Evolutionary conservation across 805 yeast genomes (phyloP), one percentile per base, ranked within the genome.

Genomic region (Dipodascus geniculatus): DNA sequence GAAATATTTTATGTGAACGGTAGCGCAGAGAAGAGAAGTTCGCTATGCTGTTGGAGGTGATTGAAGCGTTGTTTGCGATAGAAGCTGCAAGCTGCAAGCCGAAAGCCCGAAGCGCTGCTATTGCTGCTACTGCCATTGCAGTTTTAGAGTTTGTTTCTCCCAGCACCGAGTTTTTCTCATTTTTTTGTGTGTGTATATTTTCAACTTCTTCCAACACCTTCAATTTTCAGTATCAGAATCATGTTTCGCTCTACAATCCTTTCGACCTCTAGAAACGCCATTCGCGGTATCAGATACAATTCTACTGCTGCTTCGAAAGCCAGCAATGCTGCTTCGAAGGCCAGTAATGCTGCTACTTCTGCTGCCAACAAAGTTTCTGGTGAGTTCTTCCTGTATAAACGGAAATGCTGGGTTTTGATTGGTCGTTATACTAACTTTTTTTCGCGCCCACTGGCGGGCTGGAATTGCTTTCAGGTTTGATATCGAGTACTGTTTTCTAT

Each of bases 401-500:
- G 33, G 16, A 22, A 38, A 50, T 35, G 23, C 44, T 31, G 47
- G 8, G 31, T 38, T 44, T 14, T 19, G 38, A 31, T 19, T 31
- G 22, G 35, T n/a, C 23, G 16, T 8, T 35, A 22, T 38, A 42
- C 49, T 22, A 47, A 47, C 31, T 20, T 42, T 8, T n/a, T 44
- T 28, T 38, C 28, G n/a, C n/a, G n/a, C n/a, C n/a, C n/a, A n/a
- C n/a, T n/a, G n/a, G n/a, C n/a, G n/a, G n/a, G n/a, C n/a, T n/a
- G n/a, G n/a, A n/a, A 35, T 49, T 48, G 38, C 42, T 47, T 22
- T 50, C 65, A 56, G 58, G 66, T 71, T 58, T 55, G 55, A 67
- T 75, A 60, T 78, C 83, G 72, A 63, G 74, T 57, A 75, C 90
- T 55, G 69, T 87, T 55, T 93, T 87, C 85, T 93, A 93, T 86